phyloP scores from a whole-genome alignment of 495 filamentous ascomycete species.

The Penicillium angulare region DNA sequence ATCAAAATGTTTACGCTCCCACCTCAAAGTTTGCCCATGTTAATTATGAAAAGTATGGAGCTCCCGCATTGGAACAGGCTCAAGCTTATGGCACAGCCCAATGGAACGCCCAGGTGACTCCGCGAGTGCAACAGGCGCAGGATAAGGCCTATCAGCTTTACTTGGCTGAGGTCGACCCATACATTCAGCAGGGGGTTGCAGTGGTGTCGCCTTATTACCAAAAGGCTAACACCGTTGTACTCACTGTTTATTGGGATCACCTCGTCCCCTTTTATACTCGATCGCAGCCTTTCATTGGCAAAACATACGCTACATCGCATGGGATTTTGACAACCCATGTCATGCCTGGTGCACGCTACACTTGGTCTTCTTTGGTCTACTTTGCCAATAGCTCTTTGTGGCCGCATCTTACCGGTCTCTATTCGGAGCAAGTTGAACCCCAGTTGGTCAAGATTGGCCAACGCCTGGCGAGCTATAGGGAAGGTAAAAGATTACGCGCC shows the following conservation, averaged over 20 bases:
- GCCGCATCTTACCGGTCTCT: slow-evolving; percentile 75
- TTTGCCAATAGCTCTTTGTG: slow-evolving; percentile 73
- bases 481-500: slow-evolving; percentile 60
- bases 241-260: slow-evolving; percentile 66
- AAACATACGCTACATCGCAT: slow-evolving; percentile 64
- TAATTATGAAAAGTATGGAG: slow-evolving; percentile 70
- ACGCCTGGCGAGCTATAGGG: slow-evolving; percentile 78
- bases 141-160: slow-evolving; percentile 63
- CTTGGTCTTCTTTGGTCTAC: slow-evolving; percentile 62
- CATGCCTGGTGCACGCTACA: slow-evolving; percentile 67
- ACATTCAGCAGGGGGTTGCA: slow-evolving; percentile 60
- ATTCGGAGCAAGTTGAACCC: slow-evolving; percentile 89
- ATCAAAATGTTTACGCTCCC: slow-evolving; percentile 66
- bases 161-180: slow-evolving; percentile 64
- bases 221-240: slow-evolving; percentile 55
- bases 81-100: slow-evolving; percentile 63
- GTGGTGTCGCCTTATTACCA: slow-evolving; percentile 69
- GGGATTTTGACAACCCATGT: slow-evolving; percentile 67
- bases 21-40: slow-evolving; percentile 59
- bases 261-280: slow-evolving; percentile 73
- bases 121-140: slow-evolving; percentile 65
- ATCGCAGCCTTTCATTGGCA: slow-evolving; percentile 69
- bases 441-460: slow-evolving; percentile 91
- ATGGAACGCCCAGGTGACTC: slow-evolving; percentile 75
- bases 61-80: slow-evolving; percentile 66